A percentile compares a stretch with the other conserved stretches of the same genome.
phyloP scores from a whole-genome alignment of 2,329 filamentous ascomycete genomes.

The Colletotrichum sp. region DNA sequence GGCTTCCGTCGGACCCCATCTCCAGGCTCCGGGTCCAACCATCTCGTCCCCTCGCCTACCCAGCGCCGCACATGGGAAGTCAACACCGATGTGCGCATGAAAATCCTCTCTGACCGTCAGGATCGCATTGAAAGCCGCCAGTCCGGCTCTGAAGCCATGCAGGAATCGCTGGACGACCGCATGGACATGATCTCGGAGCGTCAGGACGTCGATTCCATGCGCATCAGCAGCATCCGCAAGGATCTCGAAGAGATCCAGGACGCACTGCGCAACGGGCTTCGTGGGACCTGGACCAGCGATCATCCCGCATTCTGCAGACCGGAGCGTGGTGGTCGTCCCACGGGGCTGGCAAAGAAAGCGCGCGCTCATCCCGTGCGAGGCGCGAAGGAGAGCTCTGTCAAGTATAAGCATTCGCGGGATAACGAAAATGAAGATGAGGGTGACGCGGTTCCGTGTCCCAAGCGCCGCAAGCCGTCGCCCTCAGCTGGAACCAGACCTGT shows the following conservation, averaged over 20 bases:
- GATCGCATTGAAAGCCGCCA: neutral
- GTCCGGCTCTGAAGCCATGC: neutral
- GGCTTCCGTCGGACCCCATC: neutral
- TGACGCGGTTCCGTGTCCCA: neutral
- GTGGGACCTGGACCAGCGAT: neutral
- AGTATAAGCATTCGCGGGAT: neutral
- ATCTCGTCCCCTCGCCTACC: neutral
- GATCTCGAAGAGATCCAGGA: neutral
- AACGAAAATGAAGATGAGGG: neutral
- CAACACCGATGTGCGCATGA: neutral
- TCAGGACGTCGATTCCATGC: neutral
- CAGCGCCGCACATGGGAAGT: neutral
- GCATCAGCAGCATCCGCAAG: neutral
- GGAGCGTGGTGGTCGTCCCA: neutral
- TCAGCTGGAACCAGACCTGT: neutral
- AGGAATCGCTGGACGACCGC: neutral
- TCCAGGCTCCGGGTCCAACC: neutral
- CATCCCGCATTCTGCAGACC: neutral
- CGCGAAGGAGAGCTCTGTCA: neutral
- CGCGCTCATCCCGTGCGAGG: neutral
- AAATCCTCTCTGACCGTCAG: neutral
- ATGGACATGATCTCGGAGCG: conserved; percentile 1
- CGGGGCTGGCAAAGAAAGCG: neutral
- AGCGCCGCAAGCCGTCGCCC: neutral
- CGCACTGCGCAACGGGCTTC: neutral